Percentiles rank a stretch among this genome's conserved stretches.
These are phyloP conservation scores for Rhizopogon parksii DNA, from an alignment of 1,284 basidiomycete genomes.

Conservation along the genomic window DNA sequence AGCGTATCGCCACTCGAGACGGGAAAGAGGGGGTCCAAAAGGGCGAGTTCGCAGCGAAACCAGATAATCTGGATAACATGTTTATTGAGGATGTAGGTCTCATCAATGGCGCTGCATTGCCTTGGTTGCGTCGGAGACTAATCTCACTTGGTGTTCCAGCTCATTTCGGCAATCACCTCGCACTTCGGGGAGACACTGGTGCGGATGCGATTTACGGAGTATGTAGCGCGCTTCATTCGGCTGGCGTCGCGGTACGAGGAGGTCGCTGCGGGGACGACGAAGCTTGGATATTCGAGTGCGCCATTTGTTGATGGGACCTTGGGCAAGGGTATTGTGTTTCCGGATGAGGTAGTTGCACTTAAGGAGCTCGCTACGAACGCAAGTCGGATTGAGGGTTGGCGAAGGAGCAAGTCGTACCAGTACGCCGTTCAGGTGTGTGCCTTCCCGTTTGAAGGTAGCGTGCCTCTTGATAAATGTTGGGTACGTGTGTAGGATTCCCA, in stretches of 20 bases:
- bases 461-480: slow-evolving; percentile 7
- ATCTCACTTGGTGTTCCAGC: slow-evolving; percentile 31
- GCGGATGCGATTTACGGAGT: slow-evolving; percentile 74
- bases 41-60: slow-evolving; percentile 47
- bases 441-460: background rate
- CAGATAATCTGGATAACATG: slow-evolving; percentile 68
- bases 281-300: slow-evolving; percentile 53
- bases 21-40: slow-evolving; percentile 34
- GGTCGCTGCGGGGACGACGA: slow-evolving; percentile 56
- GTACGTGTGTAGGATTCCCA: slow-evolving; percentile 48
- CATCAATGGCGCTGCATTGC: slow-evolving; percentile 21
- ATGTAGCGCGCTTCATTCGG: slow-evolving; percentile 66
- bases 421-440: slow-evolving; percentile 49
- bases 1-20: slow-evolving; percentile 33
- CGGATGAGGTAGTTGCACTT: slow-evolving; percentile 51
- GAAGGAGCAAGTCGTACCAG: slow-evolving; percentile 60
- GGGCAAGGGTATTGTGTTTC: slow-evolving; percentile 65
- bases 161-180: slow-evolving; percentile 60
- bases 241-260: slow-evolving; percentile 78
- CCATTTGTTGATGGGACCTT: slow-evolving; percentile 41
- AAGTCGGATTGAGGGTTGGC: slow-evolving; percentile 76
- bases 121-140: background rate
- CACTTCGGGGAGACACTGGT: slow-evolving; percentile 78
- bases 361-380: slow-evolving; percentile 65
- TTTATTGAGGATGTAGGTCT: slow-evolving; percentile 88